A percentile compares a stretch with the other conserved stretches of the same genome.
phyloP scores from a whole-genome alignment of 768 basidiomycete species.

The Ephemerocybe angulata region DNA sequence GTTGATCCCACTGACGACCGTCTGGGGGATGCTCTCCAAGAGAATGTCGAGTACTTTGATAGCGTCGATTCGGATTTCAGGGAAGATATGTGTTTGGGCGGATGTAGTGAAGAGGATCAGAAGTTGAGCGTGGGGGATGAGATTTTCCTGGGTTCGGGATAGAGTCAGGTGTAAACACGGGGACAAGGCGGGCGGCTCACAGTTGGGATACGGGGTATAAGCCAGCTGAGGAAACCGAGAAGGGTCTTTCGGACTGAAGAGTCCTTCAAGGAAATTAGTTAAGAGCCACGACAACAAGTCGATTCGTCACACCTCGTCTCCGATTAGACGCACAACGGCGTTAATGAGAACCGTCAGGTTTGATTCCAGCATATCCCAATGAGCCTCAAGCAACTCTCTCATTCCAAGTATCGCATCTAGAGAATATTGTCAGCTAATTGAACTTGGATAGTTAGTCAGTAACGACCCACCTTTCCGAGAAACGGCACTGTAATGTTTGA shows the following conservation, averaged over 20 bases:
- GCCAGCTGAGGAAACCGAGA: constrained; percentile 66
- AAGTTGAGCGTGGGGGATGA: constrained; percentile 70
- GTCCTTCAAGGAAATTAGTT: constrained; percentile 49
- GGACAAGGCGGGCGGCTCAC: constrained; percentile 36
- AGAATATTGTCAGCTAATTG: background rate
- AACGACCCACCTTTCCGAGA: constrained; percentile 64
- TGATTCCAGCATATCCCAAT: constrained; percentile 52
- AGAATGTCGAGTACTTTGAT: constrained; percentile 75
- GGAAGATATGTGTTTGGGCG: constrained; percentile 92
- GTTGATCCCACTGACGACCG: constrained; percentile 30
- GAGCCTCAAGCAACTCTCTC: constrained; percentile 63
- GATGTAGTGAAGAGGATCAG: constrained; percentile 86
- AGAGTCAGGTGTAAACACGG: background rate
- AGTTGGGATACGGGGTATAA: constrained; percentile 57
- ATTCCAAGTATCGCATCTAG: constrained; percentile 73
- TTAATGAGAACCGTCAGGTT: constrained; percentile 55
- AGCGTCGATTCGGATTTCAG: constrained; percentile 90
- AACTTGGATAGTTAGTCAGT: background rate
- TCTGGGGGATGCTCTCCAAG: constrained; percentile 63
- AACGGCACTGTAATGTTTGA: constrained; percentile 82
- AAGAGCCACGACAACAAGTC: constrained; percentile 6
- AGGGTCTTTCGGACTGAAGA: constrained; percentile 71
- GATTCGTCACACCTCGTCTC: constrained; percentile 64
- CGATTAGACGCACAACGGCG: constrained; percentile 65
- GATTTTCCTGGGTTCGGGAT: constrained; percentile 47